Percentiles rank a stretch among this genome's conserved stretches.
phyloP scores from a whole-genome alignment of 2,329 filamentous ascomycete genomes.

The Xylaria arbuscula region DNA sequence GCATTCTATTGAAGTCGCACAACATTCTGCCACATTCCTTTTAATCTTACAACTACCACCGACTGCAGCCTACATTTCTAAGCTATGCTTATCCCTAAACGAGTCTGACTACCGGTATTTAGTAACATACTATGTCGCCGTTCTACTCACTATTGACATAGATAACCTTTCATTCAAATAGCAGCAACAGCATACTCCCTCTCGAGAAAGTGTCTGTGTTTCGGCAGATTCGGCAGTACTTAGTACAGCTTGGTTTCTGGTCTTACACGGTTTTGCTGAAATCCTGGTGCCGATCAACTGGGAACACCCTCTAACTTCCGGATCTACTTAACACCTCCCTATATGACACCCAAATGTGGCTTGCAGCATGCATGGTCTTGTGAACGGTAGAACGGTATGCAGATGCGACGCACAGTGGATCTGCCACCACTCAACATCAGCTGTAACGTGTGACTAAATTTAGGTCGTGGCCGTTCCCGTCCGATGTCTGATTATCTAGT shows the following conservation, averaged over 20 bases:
- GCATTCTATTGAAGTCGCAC: constrained; percentile 12
- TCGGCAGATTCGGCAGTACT: background rate
- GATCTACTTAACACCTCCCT: background rate
- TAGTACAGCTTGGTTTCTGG: background rate
- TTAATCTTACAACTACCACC: constrained; percentile 25
- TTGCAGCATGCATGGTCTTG: constrained; percentile 31
- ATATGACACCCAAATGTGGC: constrained; percentile 12
- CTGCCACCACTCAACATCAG: background rate
- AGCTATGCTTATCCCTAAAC: background rate
- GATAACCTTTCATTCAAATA: background rate
- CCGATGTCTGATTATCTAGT: background rate
- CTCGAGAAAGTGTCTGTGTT: background rate
- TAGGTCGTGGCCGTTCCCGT: background rate
- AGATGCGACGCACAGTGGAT: constrained; percentile 19
- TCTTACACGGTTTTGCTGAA: background rate
- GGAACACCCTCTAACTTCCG: constrained; percentile 1
- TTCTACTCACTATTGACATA: background rate
- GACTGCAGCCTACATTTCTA: background rate
- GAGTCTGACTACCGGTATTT: too few species aligned
- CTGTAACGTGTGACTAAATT: constrained; percentile 25
- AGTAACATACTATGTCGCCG: background rate
- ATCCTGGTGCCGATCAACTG: background rate
- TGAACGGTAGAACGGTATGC: constrained; percentile 9
- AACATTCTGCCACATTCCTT: constrained; percentile 13
- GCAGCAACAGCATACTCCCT: background rate